These are phyloP conservation scores for Cyclotella cryptica DNA, from an alignment of 108 stramenopile species.

Conservation along the genomic window DNA sequence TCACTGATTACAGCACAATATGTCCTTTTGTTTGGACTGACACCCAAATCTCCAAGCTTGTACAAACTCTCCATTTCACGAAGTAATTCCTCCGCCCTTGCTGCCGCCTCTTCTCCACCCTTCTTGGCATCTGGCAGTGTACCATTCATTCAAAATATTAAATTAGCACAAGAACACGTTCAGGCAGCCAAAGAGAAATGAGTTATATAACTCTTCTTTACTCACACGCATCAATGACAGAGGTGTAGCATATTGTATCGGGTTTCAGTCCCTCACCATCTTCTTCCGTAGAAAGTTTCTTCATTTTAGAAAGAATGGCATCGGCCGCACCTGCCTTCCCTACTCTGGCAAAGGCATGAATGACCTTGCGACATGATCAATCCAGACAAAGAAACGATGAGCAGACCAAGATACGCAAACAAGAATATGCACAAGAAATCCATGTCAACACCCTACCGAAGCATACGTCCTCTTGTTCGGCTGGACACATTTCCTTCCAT, in stretches of 20 bases:
- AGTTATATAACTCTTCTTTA: background rate
- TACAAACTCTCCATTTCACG: constrained; percentile 50
- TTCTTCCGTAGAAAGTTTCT: constrained; percentile 1
- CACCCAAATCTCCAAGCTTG: constrained; percentile 63
- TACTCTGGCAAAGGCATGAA: constrained; percentile 27
- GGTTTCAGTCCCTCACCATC: constrained; percentile 20
- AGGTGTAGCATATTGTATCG: constrained; percentile 56
- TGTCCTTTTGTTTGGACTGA: constrained; percentile 74
- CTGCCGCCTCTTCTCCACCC: constrained; percentile 27
- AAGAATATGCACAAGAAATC: too few species aligned
- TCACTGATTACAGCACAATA: constrained; percentile 73
- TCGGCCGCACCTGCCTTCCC: constrained; percentile 29
- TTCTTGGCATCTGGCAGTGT: constrained; percentile 11
- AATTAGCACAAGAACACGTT: background rate
- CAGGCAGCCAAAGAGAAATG: background rate
- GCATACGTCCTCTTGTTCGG: constrained; percentile 41
- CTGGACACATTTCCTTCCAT: constrained; percentile 27
- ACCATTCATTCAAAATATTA: background rate
- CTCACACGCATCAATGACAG: constrained; percentile 14
- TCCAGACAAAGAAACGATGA: background rate
- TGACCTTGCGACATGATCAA: constrained; percentile 16
- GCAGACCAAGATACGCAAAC: too few species aligned
- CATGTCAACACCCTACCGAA: too few species aligned
- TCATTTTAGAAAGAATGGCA: constrained; percentile 18
- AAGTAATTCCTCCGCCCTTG: constrained; percentile 42